These are phyloP conservation scores for Glycyrrhiza uralensis DNA, from an alignment of 306 rosid species.

Conservation along the genomic window DNA sequence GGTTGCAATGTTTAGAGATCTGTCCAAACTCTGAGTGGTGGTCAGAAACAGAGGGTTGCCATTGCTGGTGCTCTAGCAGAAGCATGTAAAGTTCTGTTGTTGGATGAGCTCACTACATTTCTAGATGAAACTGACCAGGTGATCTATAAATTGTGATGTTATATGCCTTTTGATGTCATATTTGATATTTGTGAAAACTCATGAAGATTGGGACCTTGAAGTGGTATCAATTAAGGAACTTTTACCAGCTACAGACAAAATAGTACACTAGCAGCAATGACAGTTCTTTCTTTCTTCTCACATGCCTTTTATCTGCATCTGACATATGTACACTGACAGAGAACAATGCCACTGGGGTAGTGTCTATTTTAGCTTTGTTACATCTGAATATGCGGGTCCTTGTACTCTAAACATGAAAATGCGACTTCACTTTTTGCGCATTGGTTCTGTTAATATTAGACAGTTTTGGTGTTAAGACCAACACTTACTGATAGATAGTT, in stretches of 20 bases:
- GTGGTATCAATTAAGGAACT: background rate
- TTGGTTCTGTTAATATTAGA: background rate
- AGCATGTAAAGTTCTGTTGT: constrained; percentile 73
- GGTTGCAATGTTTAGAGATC: constrained; percentile 58
- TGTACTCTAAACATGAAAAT: constrained; percentile 5
- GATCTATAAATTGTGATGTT: constrained; percentile 1
- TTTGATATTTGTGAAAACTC: background rate
- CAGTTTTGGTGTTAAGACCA: background rate
- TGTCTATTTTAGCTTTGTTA: background rate
- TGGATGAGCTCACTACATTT: constrained; percentile 88
- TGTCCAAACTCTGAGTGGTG: constrained; percentile 85
- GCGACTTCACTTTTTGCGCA: background rate
- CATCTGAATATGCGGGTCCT: background rate
- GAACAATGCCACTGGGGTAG: background rate
- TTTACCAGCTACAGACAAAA: background rate
- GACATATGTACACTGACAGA: background rate
- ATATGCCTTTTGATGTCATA: background rate
- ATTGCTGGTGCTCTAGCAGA: constrained; percentile 92
- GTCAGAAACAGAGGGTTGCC: constrained; percentile 93
- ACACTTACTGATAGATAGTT: constrained; percentile 19
- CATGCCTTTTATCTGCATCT: constrained; percentile 9
- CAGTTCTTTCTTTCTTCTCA: background rate
- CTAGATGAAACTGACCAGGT: constrained; percentile 90
- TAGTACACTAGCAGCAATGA: background rate
- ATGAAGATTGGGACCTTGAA: constrained; percentile 1